Base-by-base conservation (phyloP, 352 stramenopile genomes). In the Halophytophthora batemanensis region DNA sequence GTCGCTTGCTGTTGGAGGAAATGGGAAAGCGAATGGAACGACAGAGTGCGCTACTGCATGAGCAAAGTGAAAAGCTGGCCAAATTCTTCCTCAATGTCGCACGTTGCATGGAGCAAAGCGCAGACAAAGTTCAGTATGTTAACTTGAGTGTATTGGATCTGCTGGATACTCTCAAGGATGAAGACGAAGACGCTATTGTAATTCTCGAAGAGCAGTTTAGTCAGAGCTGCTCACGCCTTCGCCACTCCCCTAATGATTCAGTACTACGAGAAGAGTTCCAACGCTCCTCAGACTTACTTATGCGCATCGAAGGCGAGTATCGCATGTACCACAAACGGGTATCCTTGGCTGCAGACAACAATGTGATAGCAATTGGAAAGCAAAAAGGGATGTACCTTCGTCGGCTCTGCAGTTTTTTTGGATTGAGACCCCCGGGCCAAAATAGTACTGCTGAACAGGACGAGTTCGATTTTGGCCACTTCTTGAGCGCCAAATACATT, bases 221-320 rank as follows among this genome's bases (percentile, higher is more conserved):
- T 3, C 50, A 69, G 3, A 74, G 60, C 23, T 85, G 72, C 19
- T 66, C 82, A 21, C 62, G 61, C 1, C 54, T 96, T 21, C 81
- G 87, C 15, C 87, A 96, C 47, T 81, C 87, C 2, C 75, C 86
- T 0, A 82, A 90, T 46, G 69, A 82, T 29, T 52, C 31, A 0
- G 56, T 77, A 15, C 61, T 97, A 13, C 66, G 87, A 17, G 41
- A 50, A 1, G 74, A 77, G 19, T 96, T 96, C 45, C 52, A 71
- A 5, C 56, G 45, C 0, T 77, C 71, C 1, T 72, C 75, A 0
- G 54, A 63, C 13, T 36, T 96, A 1, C 65, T 97, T 2, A 70
- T 74, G 19, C 21, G 65, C 13, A 82, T 96, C 31, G 88, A 96
- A 58, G 53, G 37, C 6, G 75, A 82, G 19, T 96, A 97, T 61